phyloP scores from a whole-genome alignment of 1,139 yeast genomes.

The Sugiyamaella grinbergsii region DNA sequence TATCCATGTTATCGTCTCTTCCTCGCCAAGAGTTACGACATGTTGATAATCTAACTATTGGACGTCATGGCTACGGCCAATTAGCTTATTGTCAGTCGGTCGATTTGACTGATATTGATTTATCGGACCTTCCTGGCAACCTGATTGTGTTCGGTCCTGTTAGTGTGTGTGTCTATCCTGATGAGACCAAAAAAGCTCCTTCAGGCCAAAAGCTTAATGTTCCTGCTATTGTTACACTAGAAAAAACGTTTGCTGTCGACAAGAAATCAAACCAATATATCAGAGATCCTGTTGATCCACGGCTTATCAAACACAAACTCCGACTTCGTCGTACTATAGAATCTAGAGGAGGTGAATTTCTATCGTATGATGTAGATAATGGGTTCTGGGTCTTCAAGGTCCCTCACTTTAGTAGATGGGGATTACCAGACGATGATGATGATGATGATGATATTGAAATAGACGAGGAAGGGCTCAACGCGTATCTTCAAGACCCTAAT shows the following conservation, averaged over 20 bases:
- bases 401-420: slow-evolving; percentile 94
- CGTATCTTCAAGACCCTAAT: background rate
- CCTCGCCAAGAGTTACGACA: slow-evolving; percentile 55
- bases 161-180: slow-evolving; percentile 68
- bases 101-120: slow-evolving; percentile 58
- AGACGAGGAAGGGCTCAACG: slow-evolving; percentile 32
- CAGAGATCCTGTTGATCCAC: slow-evolving; percentile 47
- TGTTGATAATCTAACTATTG: slow-evolving; percentile 71
- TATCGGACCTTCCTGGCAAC: slow-evolving; percentile 55
- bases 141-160: slow-evolving; percentile 59
- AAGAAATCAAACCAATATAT: slow-evolving; percentile 40
- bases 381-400: slow-evolving; percentile 82
- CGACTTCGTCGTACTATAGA: slow-evolving; percentile 49
- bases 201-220: slow-evolving; percentile 76
- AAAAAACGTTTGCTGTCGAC: slow-evolving; percentile 51
- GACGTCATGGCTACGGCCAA: slow-evolving; percentile 75
- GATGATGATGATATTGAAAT: slow-evolving; percentile 49
- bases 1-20: slow-evolving; percentile 54
- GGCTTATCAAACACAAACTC: slow-evolving; percentile 50
- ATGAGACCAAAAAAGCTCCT: slow-evolving; percentile 56
- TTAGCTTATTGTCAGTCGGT: slow-evolving; percentile 72
- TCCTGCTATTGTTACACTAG: slow-evolving; percentile 81
- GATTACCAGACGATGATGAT: slow-evolving; percentile 68
- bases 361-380: slow-evolving; percentile 76
- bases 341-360: slow-evolving; percentile 70